These are phyloP conservation scores for Nakaseomyces glabratus DNA, from an alignment of 1,139 yeast genomes.

Conservation along the genomic window DNA sequence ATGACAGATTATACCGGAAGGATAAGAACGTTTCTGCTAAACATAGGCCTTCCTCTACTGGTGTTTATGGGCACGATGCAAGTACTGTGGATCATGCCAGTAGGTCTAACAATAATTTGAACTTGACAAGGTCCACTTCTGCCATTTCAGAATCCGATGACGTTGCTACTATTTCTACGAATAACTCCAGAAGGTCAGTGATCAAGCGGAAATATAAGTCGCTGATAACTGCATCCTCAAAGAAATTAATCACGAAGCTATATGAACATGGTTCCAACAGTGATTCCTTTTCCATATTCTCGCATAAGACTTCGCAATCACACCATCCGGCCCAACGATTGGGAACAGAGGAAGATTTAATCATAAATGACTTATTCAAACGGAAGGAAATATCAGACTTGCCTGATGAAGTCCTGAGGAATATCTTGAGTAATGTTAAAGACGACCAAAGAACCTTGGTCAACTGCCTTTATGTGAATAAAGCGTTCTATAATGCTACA, in stretches of 20 bases:
- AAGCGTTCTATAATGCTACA: conserved; percentile 42
- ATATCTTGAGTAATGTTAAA: conserved; percentile 15
- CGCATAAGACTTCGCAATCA: conserved; percentile 18
- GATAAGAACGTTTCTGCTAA: conserved; percentile 1
- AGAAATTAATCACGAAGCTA: conserved; percentile 19
- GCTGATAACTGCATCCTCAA: conserved; percentile 20
- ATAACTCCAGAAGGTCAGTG: conserved; percentile 10
- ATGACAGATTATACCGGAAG: conserved; percentile 20
- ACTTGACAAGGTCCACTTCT: conserved; percentile 1
- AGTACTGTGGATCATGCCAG: conserved; percentile 1
- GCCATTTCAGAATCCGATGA: conserved; percentile 1
- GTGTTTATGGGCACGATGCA: background rate
- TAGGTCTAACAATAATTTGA: background rate
- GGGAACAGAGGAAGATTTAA: conserved; percentile 14
- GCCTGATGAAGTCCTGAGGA: conserved; percentile 26
- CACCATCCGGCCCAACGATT: background rate
- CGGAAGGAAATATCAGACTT: conserved; percentile 17
- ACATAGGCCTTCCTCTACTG: background rate
- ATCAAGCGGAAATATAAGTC: conserved; percentile 23
- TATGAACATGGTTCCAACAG: conserved; percentile 16
- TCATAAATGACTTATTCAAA: conserved; percentile 9
- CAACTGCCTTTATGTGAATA: conserved; percentile 43
- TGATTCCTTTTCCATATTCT: conserved; percentile 21
- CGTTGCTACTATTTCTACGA: conserved; percentile 3
- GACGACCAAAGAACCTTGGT: conserved; percentile 31